phyloP scores from a whole-genome alignment of 164 flowering plant species.

The Liriodendron chinense region DNA sequence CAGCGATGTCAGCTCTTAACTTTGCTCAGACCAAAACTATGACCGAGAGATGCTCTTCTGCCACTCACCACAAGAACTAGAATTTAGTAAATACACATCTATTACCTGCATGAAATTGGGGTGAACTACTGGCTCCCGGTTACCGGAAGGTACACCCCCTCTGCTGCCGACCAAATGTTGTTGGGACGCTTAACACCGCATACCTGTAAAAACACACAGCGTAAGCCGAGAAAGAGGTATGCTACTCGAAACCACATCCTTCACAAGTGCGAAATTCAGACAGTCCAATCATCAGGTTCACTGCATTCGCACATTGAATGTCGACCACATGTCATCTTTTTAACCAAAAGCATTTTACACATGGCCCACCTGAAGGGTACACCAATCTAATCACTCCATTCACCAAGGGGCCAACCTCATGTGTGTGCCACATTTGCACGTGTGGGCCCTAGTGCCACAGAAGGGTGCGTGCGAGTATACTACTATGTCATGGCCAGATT shows the following conservation, averaged over 20 bases:
- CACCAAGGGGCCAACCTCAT: no score
- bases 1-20: not conserved
- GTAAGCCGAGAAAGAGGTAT: not conserved
- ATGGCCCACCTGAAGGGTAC: no score
- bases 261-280: no score
- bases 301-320: not conserved
- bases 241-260: not conserved
- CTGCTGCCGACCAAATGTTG: constrained; percentile 94
- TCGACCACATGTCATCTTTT: no score
- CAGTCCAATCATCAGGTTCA: not conserved
- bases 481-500: not conserved
- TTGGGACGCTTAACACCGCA: constrained; percentile 89
- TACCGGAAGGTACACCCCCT: constrained; percentile 84
- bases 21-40: not conserved
- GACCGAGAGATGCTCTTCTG: not conserved
- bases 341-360: no score
- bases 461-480: no score
- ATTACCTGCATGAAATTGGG: not conserved
- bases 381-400: no score
- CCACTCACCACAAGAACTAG: not conserved
- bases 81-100: not conserved
- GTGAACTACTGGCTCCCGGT: constrained; percentile 28
- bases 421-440: no score
- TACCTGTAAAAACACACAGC: constrained; percentile 46
- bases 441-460: no score